Percentiles rank a stretch among this genome's conserved stretches.
Conservation (phyloP, 2,329 filamentous ascomycete species). For the Fusarium verrucosum region DNA sequence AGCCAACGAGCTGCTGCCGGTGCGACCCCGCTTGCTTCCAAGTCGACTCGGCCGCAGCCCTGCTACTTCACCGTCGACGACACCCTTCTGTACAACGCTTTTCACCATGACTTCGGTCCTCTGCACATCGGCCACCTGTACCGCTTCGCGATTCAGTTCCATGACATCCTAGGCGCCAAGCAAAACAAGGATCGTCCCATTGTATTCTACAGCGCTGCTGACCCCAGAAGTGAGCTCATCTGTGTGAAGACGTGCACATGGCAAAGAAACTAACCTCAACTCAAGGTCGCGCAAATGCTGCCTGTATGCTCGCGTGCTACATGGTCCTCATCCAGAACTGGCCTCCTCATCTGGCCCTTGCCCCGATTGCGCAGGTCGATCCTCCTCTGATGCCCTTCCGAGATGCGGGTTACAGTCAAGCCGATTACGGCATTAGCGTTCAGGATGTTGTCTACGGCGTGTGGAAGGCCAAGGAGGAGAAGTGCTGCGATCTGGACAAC, state of each 20-base stretch:
- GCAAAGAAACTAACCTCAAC: conserved; percentile 23
- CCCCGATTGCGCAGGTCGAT: conserved; percentile 95
- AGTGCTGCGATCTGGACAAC: conserved; percentile 87
- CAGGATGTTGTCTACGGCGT: conserved; percentile 98
- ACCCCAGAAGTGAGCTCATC: conserved; percentile 79
- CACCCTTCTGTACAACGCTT: conserved; percentile 93
- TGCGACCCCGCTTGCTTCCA: conserved; percentile 47
- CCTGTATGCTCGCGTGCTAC: conserved; percentile 94
- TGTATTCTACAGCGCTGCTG: conserved; percentile 94
- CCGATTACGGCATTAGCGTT: conserved; percentile 93
- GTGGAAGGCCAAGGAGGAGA: conserved; percentile 98
- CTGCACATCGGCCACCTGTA: conserved; percentile 97
- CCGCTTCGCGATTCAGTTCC: conserved; percentile 93
- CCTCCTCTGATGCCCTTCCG: conserved; percentile 98
- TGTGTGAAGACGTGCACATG: background rate
- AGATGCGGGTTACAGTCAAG: conserved; percentile 97
- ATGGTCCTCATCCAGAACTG: conserved; percentile 99
- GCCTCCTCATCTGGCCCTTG: conserved; percentile 94
- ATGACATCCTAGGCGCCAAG: conserved; percentile 91
- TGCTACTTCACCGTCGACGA: conserved; percentile 98
- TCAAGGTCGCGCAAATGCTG: conserved; percentile 86
- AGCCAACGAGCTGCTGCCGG: conserved; percentile 67
- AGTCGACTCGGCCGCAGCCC: conserved; percentile 61
- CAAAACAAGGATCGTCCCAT: conserved; percentile 90
- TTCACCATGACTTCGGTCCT: conserved; percentile 98